Conservation (phyloP, 129 eudicot species). For the Glebionis coronaria region DNA sequence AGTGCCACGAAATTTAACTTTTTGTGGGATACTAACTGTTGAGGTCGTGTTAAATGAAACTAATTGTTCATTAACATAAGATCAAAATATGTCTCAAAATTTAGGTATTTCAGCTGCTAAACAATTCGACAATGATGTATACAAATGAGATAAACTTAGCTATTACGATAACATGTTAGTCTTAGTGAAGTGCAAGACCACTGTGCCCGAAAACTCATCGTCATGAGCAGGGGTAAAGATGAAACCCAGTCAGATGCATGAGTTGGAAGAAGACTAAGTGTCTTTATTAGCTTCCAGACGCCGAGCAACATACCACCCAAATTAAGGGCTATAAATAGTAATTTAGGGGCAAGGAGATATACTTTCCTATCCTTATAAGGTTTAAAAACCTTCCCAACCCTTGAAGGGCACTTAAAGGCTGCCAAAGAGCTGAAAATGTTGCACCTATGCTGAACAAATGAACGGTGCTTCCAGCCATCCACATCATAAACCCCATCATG, state of each 20-base stretch:
- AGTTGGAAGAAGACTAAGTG: slow-evolving; percentile 89
- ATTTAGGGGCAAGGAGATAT: slow-evolving; percentile 72
- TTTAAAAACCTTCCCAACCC: slow-evolving; percentile 84
- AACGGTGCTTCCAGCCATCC: no score
- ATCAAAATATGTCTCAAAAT: background rate
- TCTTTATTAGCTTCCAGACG: slow-evolving; percentile 90
- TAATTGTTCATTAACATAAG: background rate
- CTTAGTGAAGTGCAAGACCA: slow-evolving; percentile 41
- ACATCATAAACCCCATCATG: no score
- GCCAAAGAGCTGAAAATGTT: no score
- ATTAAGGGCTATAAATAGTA: slow-evolving; percentile 65
- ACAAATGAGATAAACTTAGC: slow-evolving; percentile 19
- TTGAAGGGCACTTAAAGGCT: no score
- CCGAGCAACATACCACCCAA: slow-evolving; percentile 75
- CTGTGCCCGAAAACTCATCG: slow-evolving; percentile 79
- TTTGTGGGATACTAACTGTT: no score
- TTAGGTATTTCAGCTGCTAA: slow-evolving; percentile 13
- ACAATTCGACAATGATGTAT: slow-evolving; percentile 12
- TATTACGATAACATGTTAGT: background rate
- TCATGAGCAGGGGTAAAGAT: slow-evolving; percentile 87
- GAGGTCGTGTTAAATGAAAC: no score
- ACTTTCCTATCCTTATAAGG: slow-evolving; percentile 85
- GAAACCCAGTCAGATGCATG: slow-evolving; percentile 99
- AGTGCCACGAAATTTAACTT: no score
- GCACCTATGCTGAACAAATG: no score